These are phyloP conservation scores for Castanopsis chinensis DNA, from an alignment of 306 rosid genomes.

Conservation along the genomic window DNA sequence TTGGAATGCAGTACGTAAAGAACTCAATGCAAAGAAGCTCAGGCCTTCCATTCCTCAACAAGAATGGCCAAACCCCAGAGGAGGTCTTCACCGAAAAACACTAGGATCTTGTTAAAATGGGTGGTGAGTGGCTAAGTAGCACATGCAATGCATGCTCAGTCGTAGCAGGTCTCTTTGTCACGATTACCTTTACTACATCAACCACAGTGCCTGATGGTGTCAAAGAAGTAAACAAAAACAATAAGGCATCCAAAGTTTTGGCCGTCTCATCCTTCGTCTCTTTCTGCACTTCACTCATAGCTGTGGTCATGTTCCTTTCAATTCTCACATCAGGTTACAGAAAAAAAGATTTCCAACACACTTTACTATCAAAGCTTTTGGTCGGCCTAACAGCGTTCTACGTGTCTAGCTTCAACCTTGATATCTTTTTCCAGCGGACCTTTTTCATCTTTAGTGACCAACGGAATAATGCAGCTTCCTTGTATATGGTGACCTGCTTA, in stretches of 20 bases:
- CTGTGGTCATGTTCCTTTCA: neutral
- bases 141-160: neutral
- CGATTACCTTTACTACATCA: neutral
- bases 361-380: too few species aligned
- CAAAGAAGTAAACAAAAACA: neutral
- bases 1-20: neutral
- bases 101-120: neutral
- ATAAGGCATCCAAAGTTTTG: neutral
- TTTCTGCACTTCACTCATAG: neutral
- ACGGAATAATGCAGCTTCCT: too few species aligned
- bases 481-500: too few species aligned
- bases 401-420: too few species aligned
- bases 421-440: too few species aligned
- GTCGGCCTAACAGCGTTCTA: too few species aligned
- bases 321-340: neutral
- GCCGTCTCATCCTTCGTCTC: neutral
- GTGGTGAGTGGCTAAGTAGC: neutral
- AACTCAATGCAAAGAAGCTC: neutral
- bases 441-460: too few species aligned
- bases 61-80: neutral
- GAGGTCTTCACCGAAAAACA: neutral
- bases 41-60: neutral
- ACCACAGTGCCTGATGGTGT: neutral
- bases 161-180: neutral
- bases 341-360: neutral